phyloP scores from a whole-genome alignment of 2,329 filamentous ascomycete genomes.

The Phialocephala subalpina region DNA sequence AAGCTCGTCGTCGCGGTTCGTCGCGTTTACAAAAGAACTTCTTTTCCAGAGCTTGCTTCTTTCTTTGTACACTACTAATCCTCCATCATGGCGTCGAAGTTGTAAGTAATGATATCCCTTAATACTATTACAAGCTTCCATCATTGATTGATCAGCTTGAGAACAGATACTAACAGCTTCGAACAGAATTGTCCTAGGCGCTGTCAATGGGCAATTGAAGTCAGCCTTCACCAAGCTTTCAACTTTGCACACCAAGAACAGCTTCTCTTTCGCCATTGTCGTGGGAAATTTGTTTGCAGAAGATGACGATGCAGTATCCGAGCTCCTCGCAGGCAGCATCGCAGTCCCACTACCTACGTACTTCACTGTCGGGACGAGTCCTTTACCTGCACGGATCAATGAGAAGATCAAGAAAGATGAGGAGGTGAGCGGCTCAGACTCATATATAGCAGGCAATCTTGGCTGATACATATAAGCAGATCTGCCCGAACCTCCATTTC shows the following conservation, averaged over 20 bases:
- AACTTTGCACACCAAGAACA: conserved; percentile 84
- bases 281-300: conserved; percentile 83
- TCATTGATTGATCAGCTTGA: background rate
- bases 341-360: conserved; percentile 84
- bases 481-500: conserved; percentile 92
- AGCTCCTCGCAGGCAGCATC: conserved; percentile 77
- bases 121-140: background rate
- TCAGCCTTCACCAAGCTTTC: conserved; percentile 82
- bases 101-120: conserved; percentile 26
- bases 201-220: conserved; percentile 80
- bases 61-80: background rate
- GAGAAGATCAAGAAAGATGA: conserved; percentile 78
- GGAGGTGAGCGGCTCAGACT: conserved; percentile 52
- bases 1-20: conserved; percentile 20
- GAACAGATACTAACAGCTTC: conserved; percentile 27
- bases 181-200: conserved; percentile 70
- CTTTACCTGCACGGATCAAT: conserved; percentile 75
- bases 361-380: conserved; percentile 79
- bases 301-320: conserved; percentile 64
- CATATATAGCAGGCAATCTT: conserved; percentile 4
- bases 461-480: conserved; percentile 46
- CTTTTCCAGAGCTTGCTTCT: conserved; percentile 13
- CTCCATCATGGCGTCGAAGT: conserved; percentile 55
- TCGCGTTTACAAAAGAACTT: conserved; percentile 8
- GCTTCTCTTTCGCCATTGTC: conserved; percentile 85